These are phyloP conservation scores for Austroboletus niveus DNA, from an alignment of 1,284 basidiomycete species.

Conservation along the genomic window DNA sequence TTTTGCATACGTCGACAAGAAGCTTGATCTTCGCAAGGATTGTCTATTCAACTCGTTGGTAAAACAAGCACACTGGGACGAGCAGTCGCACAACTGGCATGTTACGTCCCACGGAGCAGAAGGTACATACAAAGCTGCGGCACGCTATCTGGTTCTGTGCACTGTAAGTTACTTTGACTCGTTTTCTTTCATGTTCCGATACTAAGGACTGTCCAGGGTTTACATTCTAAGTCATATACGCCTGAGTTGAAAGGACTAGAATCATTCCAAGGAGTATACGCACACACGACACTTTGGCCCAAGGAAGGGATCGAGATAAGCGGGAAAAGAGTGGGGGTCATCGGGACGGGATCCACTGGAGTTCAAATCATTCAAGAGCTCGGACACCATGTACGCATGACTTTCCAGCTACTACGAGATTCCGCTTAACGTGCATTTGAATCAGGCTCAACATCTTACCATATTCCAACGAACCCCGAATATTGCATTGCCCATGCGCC, in stretches of 20 bases:
- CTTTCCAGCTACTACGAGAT: background rate
- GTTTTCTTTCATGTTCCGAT: background rate
- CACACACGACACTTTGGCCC: slow-evolving; percentile 10
- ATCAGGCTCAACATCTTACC: slow-evolving; percentile 13
- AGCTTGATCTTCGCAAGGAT: slow-evolving; percentile 12
- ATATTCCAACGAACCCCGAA: slow-evolving; percentile 22
- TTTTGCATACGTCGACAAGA: slow-evolving; percentile 14
- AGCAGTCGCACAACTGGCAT: slow-evolving; percentile 14
- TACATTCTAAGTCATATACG: slow-evolving; percentile 8
- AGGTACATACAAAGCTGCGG: background rate
- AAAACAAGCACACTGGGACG: slow-evolving; percentile 16
- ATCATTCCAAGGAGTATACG: slow-evolving; percentile 12
- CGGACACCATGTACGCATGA: slow-evolving; percentile 11
- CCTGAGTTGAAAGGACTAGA: slow-evolving; percentile 14
- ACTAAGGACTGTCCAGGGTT: slow-evolving; percentile 7
- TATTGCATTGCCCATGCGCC: slow-evolving; percentile 13
- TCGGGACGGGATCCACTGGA: slow-evolving; percentile 17
- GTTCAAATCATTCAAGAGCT: slow-evolving; percentile 18
- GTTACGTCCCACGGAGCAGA: slow-evolving; percentile 8
- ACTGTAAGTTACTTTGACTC: background rate
- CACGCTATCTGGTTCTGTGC: slow-evolving; percentile 13
- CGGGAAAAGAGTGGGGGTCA: slow-evolving; percentile 11
- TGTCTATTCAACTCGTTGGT: slow-evolving; percentile 16
- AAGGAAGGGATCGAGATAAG: slow-evolving; percentile 5
- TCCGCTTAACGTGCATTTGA: background rate